A percentile compares a stretch with the other conserved stretches of the same genome.
These are phyloP conservation scores for Saccharomycopsis hybrid DNA, from an alignment of 1,139 yeast genomes.

Conservation along the genomic window DNA sequence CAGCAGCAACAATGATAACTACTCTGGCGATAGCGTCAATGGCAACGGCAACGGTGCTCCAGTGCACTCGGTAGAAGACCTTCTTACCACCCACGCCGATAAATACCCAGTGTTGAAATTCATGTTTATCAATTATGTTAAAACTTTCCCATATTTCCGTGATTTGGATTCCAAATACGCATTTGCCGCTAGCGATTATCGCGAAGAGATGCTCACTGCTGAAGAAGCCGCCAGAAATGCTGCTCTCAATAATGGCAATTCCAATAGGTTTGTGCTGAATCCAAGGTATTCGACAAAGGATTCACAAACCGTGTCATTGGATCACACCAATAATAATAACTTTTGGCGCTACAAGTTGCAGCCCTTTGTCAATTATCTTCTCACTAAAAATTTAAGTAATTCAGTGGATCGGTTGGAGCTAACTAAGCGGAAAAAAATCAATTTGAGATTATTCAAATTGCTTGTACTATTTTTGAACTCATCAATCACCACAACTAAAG, in stretches of 20 bases:
- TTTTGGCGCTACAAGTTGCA: constrained; percentile 24
- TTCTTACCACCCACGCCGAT: constrained; percentile 7
- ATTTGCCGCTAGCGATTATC: neutral
- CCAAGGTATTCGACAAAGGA: too few species aligned
- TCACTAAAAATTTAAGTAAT: constrained; percentile 17
- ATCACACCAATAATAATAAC: constrained; percentile 35
- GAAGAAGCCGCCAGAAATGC: neutral
- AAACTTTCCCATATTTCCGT: constrained; percentile 19
- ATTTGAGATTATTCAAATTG: constrained; percentile 15
- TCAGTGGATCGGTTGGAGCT: constrained; percentile 18
- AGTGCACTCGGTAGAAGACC: neutral
- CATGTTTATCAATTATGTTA: constrained; percentile 15
- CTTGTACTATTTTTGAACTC: constrained; percentile 15
- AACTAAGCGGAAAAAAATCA: constrained; percentile 18
- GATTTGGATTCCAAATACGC: constrained; percentile 12
- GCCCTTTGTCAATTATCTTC: constrained; percentile 19
- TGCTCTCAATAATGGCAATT: neutral
- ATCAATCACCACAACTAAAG: constrained; percentile 12
- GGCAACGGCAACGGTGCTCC: neutral
- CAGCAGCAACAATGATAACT: neutral
- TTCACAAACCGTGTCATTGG: neutral
- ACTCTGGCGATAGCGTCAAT: neutral
- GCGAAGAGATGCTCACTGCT: neutral
- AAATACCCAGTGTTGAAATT: constrained; percentile 18
- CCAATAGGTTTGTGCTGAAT: too few species aligned